Base-by-base conservation (phyloP, 2,329 filamentous ascomycete species). In the Teratosphaeriaceae sp. region DNA sequence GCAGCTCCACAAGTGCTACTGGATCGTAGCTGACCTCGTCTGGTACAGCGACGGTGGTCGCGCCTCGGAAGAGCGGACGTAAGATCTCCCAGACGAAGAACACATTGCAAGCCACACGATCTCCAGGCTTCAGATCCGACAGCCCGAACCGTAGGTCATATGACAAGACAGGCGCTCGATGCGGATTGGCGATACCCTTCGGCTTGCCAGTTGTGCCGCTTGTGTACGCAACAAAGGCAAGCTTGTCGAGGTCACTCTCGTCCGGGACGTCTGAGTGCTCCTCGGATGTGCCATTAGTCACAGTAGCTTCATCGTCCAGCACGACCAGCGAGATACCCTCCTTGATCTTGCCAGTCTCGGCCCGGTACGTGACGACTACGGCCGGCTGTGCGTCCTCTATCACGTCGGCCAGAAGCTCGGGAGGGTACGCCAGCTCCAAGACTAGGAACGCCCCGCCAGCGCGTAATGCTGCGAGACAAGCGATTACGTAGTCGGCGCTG, bases 61-160 rank as follows among this genome's bases (percentile, higher is more conserved):
- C 85, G 53, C 85, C 85, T 42, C 85, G 76, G 42, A 90, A 61
- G 34, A 90, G 69, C 7, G 85, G 85, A 4, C 85, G 82, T 42
- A 90, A 63, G 44, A 89, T 88, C 61, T 90, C 85, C 85, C 85
- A 90, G 36, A 89, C 74, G 59, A 90, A 90, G 63, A 89, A 90
- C 46, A 89, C 85, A 69, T 89, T 90, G 67, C 85, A 89, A n/a
- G 85, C 85, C 9, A 89, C 84, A 5, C 85, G 77, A 53, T 88
- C 85, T 13, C 84, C 84, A 0, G 80, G 81, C 15, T 74, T 65
- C 2, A 87, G 68, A 59, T 89, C 81, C 51, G 79, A 83, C 38
- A 89, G 63, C 8, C 67, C 70, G 56, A 89, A 89, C 61, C 85
- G 72, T 49, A 87, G 63, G 53, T 86, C 71, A 59, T 89, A 89